These are phyloP conservation scores for Moesziomyces sp. DNA, from an alignment of 1,284 basidiomycete species.

Conservation along the genomic window DNA sequence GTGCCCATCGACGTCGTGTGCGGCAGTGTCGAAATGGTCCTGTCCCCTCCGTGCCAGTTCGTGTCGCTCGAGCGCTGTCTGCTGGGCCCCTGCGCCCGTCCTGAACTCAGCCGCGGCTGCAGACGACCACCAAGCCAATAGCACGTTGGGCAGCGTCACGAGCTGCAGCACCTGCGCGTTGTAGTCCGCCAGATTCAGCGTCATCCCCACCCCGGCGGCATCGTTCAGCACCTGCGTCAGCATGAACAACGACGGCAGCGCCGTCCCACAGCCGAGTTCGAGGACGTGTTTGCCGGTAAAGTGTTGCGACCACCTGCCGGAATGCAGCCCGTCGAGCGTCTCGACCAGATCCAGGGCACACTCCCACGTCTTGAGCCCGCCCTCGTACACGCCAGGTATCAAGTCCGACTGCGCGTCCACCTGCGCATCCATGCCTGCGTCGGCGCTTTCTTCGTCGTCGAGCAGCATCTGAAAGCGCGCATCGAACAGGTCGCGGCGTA, in stretches of 20 bases:
- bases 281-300: conserved; percentile 31
- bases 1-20: background rate
- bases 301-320: conserved; percentile 2
- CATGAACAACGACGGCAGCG: conserved; percentile 81
- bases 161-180: conserved; percentile 82
- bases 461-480: conserved; percentile 89
- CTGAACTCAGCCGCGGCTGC: conserved; percentile 24
- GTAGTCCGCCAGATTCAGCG: conserved; percentile 92
- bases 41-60: conserved; percentile 39
- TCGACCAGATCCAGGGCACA: conserved; percentile 84
- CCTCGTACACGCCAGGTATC: conserved; percentile 91
- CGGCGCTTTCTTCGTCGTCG: conserved; percentile 56
- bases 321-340: conserved; percentile 39
- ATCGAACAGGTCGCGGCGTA: conserved; percentile 89
- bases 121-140: conserved; percentile 75
- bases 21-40: conserved; percentile 29
- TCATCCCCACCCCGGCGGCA: conserved; percentile 66
- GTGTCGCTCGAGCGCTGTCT: conserved; percentile 13
- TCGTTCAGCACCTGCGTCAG: conserved; percentile 74
- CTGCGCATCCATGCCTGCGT: conserved; percentile 12
- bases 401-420: conserved; percentile 78
- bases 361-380: conserved; percentile 98
- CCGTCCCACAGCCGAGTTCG: conserved; percentile 89
- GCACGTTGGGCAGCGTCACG: conserved; percentile 79
- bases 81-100: conserved; percentile 6